These are phyloP conservation scores for Thermochaetoides dissita DNA, from an alignment of 2,329 filamentous ascomycete genomes.

Conservation along the genomic window DNA sequence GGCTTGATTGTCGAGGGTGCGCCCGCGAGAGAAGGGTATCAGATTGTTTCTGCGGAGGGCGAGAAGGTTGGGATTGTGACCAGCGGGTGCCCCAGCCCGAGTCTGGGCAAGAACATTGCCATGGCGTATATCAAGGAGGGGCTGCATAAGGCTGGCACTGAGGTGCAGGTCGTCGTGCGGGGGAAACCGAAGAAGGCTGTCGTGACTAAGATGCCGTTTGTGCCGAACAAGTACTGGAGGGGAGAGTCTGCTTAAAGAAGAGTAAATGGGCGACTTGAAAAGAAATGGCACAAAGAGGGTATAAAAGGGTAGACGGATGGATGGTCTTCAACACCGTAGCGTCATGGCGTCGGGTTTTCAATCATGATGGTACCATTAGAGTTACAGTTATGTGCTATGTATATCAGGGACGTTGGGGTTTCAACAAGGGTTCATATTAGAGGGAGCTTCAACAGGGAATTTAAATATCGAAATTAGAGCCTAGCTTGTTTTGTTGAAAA, in stretches of 20 bases:
- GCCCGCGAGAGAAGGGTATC: constrained; percentile 77
- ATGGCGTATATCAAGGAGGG: constrained; percentile 86
- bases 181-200: constrained; percentile 62
- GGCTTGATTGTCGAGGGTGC: constrained; percentile 74
- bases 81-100: constrained; percentile 79
- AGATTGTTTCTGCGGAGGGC: constrained; percentile 42
- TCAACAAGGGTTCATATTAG: too few species aligned
- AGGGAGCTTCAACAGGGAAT: too few species aligned
- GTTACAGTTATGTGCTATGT: too few species aligned
- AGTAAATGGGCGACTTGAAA: neutral
- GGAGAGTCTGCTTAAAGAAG: constrained; percentile 14
- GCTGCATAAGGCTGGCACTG: constrained; percentile 69
- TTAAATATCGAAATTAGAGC: too few species aligned
- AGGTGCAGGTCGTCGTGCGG: constrained; percentile 63
- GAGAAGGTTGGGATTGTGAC: constrained; percentile 64
- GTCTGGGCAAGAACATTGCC: constrained; percentile 77
- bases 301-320: too few species aligned
- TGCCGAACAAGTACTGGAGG: constrained; percentile 64
- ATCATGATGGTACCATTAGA: too few species aligned
- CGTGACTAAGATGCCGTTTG: constrained; percentile 81
- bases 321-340: too few species aligned
- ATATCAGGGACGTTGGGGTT: too few species aligned
- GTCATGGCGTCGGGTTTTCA: too few species aligned
- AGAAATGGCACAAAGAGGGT: too few species aligned
- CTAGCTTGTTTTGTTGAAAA: neutral